Evolutionary conservation across 1,284 basidiomycete species (phyloP).

Genomic region (Irpex lacteus): DNA sequence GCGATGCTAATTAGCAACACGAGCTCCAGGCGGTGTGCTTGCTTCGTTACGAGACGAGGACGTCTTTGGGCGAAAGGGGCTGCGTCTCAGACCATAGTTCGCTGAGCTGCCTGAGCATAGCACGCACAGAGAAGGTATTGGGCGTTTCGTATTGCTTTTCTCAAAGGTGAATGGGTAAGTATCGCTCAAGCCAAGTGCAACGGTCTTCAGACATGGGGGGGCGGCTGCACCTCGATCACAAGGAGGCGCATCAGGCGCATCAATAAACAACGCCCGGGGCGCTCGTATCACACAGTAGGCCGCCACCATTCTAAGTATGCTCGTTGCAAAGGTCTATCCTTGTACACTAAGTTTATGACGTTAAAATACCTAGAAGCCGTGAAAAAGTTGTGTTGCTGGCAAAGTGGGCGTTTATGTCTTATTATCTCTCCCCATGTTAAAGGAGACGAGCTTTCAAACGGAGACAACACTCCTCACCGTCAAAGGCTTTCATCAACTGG

Average conservation of each 20-base stretch:
- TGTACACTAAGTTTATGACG: too few species aligned
- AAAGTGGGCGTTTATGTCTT: too few species aligned
- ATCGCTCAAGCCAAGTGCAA: neutral
- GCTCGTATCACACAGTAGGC: too few species aligned
- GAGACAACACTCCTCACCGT: neutral
- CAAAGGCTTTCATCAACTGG: neutral
- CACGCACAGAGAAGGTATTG: neutral
- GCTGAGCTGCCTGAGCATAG: neutral
- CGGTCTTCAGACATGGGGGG: neutral
- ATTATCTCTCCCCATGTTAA: too few species aligned
- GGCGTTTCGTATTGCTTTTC: neutral
- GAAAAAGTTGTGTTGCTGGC: too few species aligned
- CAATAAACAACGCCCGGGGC: neutral
- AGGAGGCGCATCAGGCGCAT: neutral
- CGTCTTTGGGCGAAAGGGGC: neutral
- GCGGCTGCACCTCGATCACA: neutral
- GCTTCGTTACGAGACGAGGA: neutral
- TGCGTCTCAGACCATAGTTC: neutral
- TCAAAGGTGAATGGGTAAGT: neutral
- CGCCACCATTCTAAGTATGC: too few species aligned
- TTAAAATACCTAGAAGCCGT: too few species aligned
- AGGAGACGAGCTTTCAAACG: too few species aligned
- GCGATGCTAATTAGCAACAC: neutral
- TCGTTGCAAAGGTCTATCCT: too few species aligned
- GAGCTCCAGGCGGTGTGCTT: neutral